Conservation (phyloP, 306 rosid species). For the Medicago arabica region DNA sequence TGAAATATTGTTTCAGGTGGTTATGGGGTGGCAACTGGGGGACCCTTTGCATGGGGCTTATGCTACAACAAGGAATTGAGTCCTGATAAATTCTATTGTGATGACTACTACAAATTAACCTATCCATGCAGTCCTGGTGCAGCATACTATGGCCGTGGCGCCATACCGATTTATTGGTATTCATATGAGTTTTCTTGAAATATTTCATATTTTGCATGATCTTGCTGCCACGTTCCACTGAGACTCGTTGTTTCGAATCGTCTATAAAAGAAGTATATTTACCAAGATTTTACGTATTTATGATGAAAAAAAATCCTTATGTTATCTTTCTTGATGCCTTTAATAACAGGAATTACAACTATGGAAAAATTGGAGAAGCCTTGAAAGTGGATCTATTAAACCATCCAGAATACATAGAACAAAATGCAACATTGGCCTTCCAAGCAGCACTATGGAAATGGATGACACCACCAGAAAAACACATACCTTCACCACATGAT, state of each 20-base stretch:
- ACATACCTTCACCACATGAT: constrained; percentile 86
- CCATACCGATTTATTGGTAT: constrained; percentile 90
- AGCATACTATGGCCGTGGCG: constrained; percentile 95
- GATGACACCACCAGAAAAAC: constrained; percentile 85
- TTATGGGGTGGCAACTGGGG: constrained; percentile 97
- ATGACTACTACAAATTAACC: constrained; percentile 77
- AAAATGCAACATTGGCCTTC: constrained; percentile 90
- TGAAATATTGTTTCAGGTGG: constrained; percentile 69
- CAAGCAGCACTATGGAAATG: constrained; percentile 87
- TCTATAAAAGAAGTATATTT: background rate
- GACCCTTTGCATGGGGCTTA: constrained; percentile 98
- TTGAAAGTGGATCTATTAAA: constrained; percentile 75
- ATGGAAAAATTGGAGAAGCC: constrained; percentile 77
- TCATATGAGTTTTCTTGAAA: constrained; percentile 6
- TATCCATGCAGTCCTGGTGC: constrained; percentile 92
- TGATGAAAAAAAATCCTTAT: constrained; percentile 11
- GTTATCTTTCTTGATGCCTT: constrained; percentile 29
- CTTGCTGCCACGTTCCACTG: too few species aligned
- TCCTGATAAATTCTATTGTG: constrained; percentile 87
- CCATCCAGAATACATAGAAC: constrained; percentile 94
- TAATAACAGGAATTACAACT: constrained; percentile 80
- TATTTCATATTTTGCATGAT: too few species aligned
- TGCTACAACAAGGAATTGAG: constrained; percentile 94
- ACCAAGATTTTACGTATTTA: background rate
- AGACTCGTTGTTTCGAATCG: too few species aligned